Percentiles rank a stretch among this genome's conserved stretches.
These are phyloP conservation scores for Cenchrus americanus DNA, from an alignment of 176 grass and related monocot species.

Conservation along the genomic window DNA sequence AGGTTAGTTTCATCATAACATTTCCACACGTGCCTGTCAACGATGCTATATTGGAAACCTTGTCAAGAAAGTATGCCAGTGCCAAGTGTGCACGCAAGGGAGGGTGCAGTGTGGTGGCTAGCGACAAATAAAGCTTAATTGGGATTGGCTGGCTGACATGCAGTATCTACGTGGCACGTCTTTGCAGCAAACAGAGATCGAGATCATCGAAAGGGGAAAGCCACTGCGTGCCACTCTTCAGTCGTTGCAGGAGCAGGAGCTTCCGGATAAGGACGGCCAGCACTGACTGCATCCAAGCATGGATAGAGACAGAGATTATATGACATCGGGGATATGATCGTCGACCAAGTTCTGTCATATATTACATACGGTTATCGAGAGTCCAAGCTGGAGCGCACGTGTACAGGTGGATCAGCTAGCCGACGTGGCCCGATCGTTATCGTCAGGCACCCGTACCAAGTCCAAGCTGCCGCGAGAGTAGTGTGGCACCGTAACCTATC, in stretches of 20 bases:
- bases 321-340: too few species aligned
- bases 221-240: too few species aligned
- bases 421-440: too few species aligned
- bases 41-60: not conserved
- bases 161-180: not conserved
- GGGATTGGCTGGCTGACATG: too few species aligned
- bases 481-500: too few species aligned
- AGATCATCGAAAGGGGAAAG: too few species aligned
- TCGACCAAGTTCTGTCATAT: too few species aligned
- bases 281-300: not conserved
- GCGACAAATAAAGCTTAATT: too few species aligned
- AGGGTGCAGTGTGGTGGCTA: not conserved
- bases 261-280: not conserved
- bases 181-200: not conserved
- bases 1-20: too few species aligned
- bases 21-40: not conserved
- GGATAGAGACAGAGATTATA: not conserved
- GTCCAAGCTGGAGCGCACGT: not conserved
- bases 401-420: not conserved
- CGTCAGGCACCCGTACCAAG: too few species aligned
- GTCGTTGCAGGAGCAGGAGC: not conserved
- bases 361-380: too few species aligned
- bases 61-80: not conserved
- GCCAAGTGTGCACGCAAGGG: not conserved
- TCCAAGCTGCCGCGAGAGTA: too few species aligned